Evolutionary conservation across 2,329 filamentous ascomycete species (phyloP).

Genomic region (Phialemoniopsis sp.): DNA sequence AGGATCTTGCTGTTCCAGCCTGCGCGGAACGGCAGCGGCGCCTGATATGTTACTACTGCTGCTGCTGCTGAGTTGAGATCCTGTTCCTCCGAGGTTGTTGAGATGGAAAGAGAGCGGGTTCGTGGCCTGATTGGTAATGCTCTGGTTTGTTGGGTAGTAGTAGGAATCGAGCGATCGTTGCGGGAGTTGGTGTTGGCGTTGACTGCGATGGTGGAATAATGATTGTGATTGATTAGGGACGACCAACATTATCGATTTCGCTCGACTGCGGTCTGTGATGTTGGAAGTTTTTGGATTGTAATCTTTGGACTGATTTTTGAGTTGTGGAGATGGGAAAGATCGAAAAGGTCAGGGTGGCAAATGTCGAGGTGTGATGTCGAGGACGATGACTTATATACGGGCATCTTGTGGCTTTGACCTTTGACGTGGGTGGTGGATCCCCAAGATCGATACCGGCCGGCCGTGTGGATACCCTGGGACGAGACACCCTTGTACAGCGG

Average conservation of each 20-base stretch:
- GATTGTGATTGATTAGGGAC: conserved; percentile 6
- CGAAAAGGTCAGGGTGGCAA: conserved; percentile 3
- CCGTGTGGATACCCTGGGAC: too few species aligned
- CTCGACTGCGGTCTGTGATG: conserved; percentile 1
- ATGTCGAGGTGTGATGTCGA: background rate
- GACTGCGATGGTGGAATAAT: conserved; percentile 1
- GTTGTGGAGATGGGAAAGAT: background rate
- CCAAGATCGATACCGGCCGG: too few species aligned
- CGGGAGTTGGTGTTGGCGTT: background rate
- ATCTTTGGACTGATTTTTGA: too few species aligned
- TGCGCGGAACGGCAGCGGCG: conserved; percentile 15
- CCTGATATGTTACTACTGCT: conserved; percentile 23
- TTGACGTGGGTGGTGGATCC: too few species aligned
- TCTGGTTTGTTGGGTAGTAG: conserved; percentile 8
- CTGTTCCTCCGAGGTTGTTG: too few species aligned
- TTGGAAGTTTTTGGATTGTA: too few species aligned
- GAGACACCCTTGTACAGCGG: too few species aligned
- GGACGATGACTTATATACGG: conserved; percentile 1
- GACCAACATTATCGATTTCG: conserved; percentile 10
- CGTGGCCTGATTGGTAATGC: conserved; percentile 2
- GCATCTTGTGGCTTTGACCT: too few species aligned
- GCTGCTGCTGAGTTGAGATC: conserved; percentile 18
- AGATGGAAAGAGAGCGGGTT: conserved; percentile 8
- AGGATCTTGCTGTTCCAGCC: conserved; percentile 9
- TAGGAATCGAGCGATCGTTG: background rate